phyloP scores from a whole-genome alignment of 176 grass and related monocot genomes.

The Thinopyrum elongatum region DNA sequence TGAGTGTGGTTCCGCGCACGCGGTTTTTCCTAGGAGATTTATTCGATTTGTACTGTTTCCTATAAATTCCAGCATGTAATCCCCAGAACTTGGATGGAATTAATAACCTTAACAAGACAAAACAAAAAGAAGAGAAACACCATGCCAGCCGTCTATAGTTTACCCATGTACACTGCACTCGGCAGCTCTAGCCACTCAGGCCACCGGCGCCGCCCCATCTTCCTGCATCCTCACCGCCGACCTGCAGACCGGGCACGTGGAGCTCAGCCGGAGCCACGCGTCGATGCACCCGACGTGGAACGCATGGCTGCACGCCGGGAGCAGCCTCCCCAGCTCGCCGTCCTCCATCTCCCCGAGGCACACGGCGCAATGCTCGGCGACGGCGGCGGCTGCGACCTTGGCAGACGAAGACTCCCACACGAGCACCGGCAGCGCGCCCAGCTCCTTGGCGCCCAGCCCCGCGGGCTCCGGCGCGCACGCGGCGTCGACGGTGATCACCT shows the following conservation, averaged over 20 bases:
- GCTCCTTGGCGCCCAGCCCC: slow-evolving; percentile 36
- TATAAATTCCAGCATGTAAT: background rate
- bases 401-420: slow-evolving; percentile 10
- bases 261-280: slow-evolving; percentile 46
- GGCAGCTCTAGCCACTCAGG: background rate
- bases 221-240: slow-evolving; percentile 20
- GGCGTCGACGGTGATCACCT: background rate
- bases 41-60: background rate
- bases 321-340: slow-evolving; percentile 48
- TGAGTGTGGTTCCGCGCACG: background rate
- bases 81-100: background rate
- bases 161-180: background rate
- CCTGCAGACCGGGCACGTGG: slow-evolving; percentile 59
- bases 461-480: background rate
- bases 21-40: background rate
- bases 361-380: slow-evolving; percentile 33
- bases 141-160: background rate
- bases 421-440: slow-evolving; percentile 48
- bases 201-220: background rate
- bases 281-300: slow-evolving; percentile 64
- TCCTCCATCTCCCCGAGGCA: slow-evolving; percentile 54
- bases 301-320: slow-evolving; percentile 49
- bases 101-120: background rate
- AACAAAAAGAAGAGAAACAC: background rate
- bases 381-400: background rate